Conservation (phyloP, 768 basidiomycete species). For the Termitomyces sp. region DNA sequence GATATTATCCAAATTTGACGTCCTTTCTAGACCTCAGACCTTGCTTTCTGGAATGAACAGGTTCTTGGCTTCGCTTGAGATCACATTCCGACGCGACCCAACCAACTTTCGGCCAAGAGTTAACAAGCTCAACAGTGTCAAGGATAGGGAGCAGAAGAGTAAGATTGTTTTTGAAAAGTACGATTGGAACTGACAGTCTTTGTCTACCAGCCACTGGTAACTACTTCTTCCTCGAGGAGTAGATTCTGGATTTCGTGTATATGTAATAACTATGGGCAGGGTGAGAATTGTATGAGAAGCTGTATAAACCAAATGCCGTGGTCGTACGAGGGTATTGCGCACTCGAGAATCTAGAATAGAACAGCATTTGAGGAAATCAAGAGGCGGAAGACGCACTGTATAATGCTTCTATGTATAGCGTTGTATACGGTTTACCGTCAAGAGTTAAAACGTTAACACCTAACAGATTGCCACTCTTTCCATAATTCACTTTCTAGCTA, state of each 20-base stretch:
- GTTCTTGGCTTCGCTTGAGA: conserved; percentile 92
- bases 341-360: background rate
- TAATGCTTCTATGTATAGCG: background rate
- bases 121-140: conserved; percentile 79
- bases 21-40: conserved; percentile 71
- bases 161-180: conserved; percentile 15
- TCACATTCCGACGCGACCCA: conserved; percentile 97
- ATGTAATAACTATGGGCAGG: background rate
- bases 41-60: conserved; percentile 96
- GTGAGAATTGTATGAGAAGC: background rate
- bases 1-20: background rate
- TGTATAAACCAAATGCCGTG: background rate
- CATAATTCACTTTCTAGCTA: too few relatives aligned
- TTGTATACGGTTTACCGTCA: too few relatives aligned
- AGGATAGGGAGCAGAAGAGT: conserved; percentile 88
- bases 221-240: conserved; percentile 92
- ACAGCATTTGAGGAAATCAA: background rate
- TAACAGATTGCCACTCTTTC: too few relatives aligned
- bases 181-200: background rate
- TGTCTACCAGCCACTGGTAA: conserved; percentile 59
- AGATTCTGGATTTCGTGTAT: conserved; percentile 11
- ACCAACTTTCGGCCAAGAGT: conserved; percentile 89
- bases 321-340: background rate
- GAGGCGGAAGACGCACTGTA: background rate
- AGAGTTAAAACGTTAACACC: too few relatives aligned